Base-by-base conservation (phyloP, 495 filamentous ascomycete species). In the Ramalina intermedia region DNA sequence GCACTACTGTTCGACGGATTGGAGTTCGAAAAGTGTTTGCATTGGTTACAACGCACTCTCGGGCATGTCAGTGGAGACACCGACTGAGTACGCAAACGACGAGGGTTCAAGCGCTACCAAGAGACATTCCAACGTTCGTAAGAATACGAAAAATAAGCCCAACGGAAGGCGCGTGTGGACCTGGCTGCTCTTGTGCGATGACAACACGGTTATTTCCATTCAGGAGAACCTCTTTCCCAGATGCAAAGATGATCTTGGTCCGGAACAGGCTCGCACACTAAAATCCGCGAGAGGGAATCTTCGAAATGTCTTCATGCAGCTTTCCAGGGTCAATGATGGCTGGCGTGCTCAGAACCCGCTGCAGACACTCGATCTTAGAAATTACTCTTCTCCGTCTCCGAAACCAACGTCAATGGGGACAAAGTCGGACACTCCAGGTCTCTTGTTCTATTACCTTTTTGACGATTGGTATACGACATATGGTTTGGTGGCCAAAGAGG, bases 401-500 rank as follows among this genome's bases (percentile, higher is more conserved):
- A 58, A 61, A 35, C 60, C 63, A 20, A 64, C 57, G 37, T 70
- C 63, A 20, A 64, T 56, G 37, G 71, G 72, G 43, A 69, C 68
- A 43, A 69, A 66, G 26, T 64, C 71, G n/a, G 82, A 87, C 55
- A 74, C 77, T 3, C 71, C 87, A 0, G 85, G 85, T 51, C 63
- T 88, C 26, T 69, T 94, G 12, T 85, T 90, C 56, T 90, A 86
- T 60, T 91, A 89, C 58, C 70, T 94, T 6, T 93, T 91, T 55
- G 87, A 94, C 55, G 85, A 91, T 61, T 93, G 84, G 83, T 70
- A 78, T 39, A 79, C 79, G 6, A 81, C 73, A 50, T 85, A 81
- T 57, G 66, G 69, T 20, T 67, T 85, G 17, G 73, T 87, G 37
- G 69, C 76, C 13, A 69, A 72, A 37, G 66, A 72, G 33, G 74